Evolutionary conservation across 1,284 basidiomycete species (phyloP), one percentile per base, ranked within the genome.

Genomic region (Somion occarium): DNA sequence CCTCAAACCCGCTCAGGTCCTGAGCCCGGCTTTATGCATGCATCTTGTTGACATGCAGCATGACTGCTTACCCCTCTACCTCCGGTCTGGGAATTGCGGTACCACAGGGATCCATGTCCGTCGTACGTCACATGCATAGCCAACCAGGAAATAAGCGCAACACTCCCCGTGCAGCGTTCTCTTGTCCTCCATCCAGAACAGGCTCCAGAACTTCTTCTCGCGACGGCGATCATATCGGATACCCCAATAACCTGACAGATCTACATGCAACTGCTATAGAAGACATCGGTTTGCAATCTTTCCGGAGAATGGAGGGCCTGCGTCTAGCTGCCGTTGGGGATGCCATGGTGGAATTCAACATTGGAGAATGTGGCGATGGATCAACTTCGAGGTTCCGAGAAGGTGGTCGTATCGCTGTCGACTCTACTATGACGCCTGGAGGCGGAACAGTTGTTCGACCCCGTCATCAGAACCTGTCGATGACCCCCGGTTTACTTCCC

Each of bases 311-410:
- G 74, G 62, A 62, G 15, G 76, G 71, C 27, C 64, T 77, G 5
- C 60, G 70, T 26, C 64, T 66, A 24, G 76, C 75, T 18, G 75
- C 78, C 59, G 57, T 59, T 25, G 75, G 75, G 11, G 73, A 65
- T 38, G 62, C 67, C 9, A 73, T 73, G 69, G 71, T 78, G 19
- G 68, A 73, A 57, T 59, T 75, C 11, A 69, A 73, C 44, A 30
- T 64, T 27, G 63, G 58, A 42, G 63, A 59, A 59, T 39, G 63
- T 9, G 15, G 30, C 30, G 30, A 34, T 7, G 15, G 15, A 7
- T 7, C 7, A 7, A 15, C 15, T 15, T 34, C 30, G 7, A 7
- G 30, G 7, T 34, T 34, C 30, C 30, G 30, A 7, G 30, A 34
- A 34, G 15, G 30, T 15, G 30, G 30, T 45, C 65, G 64, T 47